Conservation (phyloP, 2,329 filamentous ascomycete genomes). For the Nectriaceae sp. region DNA sequence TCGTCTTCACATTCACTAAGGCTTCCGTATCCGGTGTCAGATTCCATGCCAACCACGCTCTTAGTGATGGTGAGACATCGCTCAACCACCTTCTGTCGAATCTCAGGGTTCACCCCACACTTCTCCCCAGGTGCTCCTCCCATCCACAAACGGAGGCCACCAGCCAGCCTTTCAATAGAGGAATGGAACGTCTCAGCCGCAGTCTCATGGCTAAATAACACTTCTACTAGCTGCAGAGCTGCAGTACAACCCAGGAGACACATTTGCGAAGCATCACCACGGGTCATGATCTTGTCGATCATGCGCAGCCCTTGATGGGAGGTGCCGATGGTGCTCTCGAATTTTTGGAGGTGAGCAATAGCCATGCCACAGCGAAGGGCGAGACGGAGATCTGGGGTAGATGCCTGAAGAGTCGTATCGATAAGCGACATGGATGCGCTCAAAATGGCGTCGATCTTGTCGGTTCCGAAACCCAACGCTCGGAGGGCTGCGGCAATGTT, state of each 20-base stretch:
- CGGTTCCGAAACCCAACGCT: slow-evolving; percentile 40
- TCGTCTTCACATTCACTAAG: slow-evolving; percentile 52
- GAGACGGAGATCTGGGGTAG: slow-evolving; percentile 53
- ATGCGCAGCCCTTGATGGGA: slow-evolving; percentile 48
- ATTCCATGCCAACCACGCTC: slow-evolving; percentile 59
- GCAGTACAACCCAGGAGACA: slow-evolving; percentile 62
- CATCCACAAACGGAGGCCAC: slow-evolving; percentile 61
- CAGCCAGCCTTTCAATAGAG: slow-evolving; percentile 58
- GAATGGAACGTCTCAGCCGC: slow-evolving; percentile 48
- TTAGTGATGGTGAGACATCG: slow-evolving; percentile 58
- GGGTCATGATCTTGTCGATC: slow-evolving; percentile 51
- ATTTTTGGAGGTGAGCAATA: slow-evolving; percentile 57
- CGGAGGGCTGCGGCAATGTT: slow-evolving; percentile 59
- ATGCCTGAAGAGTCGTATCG: slow-evolving; percentile 44
- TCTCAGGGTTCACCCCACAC: slow-evolving; percentile 50
- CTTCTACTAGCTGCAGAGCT: slow-evolving; percentile 59
- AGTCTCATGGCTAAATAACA: slow-evolving; percentile 48
- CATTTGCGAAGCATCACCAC: slow-evolving; percentile 44
- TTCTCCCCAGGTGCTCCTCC: slow-evolving; percentile 53
- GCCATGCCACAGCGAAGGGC: slow-evolving; percentile 62
- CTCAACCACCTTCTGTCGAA: slow-evolving; percentile 57
- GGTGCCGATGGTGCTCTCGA: slow-evolving; percentile 33
- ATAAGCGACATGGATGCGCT: slow-evolving; percentile 43
- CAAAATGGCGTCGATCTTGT: slow-evolving; percentile 27
- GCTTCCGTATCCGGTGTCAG: slow-evolving; percentile 61